A percentile compares a stretch with the other conserved stretches of the same genome.
Conservation (phyloP, 2,329 filamentous ascomycete species). For the Ploettnerulaceae sp. region DNA sequence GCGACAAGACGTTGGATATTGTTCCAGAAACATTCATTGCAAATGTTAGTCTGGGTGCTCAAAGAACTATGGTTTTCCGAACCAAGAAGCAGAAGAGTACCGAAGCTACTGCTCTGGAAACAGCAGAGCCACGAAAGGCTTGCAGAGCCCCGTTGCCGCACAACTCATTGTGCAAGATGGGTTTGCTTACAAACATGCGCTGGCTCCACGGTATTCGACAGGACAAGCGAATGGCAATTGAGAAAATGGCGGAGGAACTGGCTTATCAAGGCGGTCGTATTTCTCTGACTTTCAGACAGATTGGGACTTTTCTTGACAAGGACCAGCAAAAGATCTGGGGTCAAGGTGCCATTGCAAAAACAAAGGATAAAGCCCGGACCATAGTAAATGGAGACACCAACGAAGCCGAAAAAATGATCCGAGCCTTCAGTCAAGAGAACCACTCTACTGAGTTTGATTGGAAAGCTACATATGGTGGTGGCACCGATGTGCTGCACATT, state of each 20-base stretch:
- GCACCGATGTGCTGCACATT: constrained; percentile 79
- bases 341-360: constrained; percentile 75
- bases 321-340: constrained; percentile 76
- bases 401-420: constrained; percentile 64
- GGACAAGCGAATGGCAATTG: constrained; percentile 67
- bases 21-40: constrained; percentile 75
- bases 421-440: constrained; percentile 83
- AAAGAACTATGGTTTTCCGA: constrained; percentile 83
- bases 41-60: constrained; percentile 89
- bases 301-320: constrained; percentile 75
- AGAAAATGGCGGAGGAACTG: constrained; percentile 66
- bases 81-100: constrained; percentile 62
- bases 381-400: constrained; percentile 66
- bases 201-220: constrained; percentile 92
- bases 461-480: constrained; percentile 67
- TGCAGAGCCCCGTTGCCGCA: constrained; percentile 73
- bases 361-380: constrained; percentile 49
- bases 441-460: constrained; percentile 67
- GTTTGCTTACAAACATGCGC: constrained; percentile 71
- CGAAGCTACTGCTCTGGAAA: constrained; percentile 20
- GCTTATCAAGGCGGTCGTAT: constrained; percentile 75
- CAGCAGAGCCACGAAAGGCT: constrained; percentile 22
- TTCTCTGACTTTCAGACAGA: constrained; percentile 84
- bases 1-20: constrained; percentile 94
- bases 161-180: constrained; percentile 83